Conservation (phyloP, 2,329 filamentous ascomycete genomes). For the Apiospora koreana region DNA sequence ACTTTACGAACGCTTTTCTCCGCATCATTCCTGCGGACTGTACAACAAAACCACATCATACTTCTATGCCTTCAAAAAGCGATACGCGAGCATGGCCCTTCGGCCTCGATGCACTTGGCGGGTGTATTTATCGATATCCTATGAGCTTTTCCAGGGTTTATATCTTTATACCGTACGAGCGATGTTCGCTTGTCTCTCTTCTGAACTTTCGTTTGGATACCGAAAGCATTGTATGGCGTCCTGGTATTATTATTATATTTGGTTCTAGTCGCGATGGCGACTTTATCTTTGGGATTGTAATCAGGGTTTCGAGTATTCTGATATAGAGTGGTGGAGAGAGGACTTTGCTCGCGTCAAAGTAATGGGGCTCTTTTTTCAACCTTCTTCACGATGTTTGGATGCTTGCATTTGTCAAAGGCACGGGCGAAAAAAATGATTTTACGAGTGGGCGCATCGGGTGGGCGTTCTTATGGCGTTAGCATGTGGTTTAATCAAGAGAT, state of each 20-base stretch:
- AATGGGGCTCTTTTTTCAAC: background rate
- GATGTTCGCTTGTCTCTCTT: constrained; percentile 4
- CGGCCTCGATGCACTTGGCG: constrained; percentile 1
- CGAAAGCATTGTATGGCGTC: constrained; percentile 8
- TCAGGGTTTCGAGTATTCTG: background rate
- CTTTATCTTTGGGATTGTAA: background rate
- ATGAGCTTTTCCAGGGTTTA: background rate
- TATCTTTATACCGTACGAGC: background rate
- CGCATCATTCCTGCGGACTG: background rate
- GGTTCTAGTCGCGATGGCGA: background rate
- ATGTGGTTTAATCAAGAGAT: background rate
- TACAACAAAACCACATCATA: constrained; percentile 1
- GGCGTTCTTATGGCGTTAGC: background rate
- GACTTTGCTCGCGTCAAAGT: background rate
- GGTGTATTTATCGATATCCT: background rate
- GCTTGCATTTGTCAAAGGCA: background rate
- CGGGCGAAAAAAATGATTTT: background rate
- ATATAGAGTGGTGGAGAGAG: background rate
- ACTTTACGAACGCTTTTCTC: background rate
- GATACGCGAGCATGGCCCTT: background rate
- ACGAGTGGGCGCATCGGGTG: background rate
- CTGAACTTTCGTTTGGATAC: constrained; percentile 8
- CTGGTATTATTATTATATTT: constrained; percentile 4
- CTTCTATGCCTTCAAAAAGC: constrained; percentile 1
- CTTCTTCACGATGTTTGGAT: constrained; percentile 2